These are phyloP conservation scores for Trichopus zeylanicus DNA, from an alignment of 116 monocot species.

Conservation along the genomic window DNA sequence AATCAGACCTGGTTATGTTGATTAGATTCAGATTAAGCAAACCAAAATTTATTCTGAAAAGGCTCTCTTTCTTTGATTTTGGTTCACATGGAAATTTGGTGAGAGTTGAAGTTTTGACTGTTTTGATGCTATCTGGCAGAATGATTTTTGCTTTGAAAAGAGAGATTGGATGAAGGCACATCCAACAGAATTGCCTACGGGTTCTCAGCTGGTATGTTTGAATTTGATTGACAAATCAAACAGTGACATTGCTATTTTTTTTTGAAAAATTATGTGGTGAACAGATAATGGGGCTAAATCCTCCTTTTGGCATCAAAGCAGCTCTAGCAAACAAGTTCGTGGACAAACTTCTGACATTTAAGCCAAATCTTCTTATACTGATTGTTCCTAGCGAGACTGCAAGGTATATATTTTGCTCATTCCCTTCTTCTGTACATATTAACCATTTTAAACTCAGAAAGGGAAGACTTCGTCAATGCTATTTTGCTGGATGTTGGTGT, in stretches of 20 bases:
- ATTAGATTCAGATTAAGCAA: too few relatives aligned
- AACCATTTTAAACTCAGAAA: neutral
- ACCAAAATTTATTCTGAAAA: too few relatives aligned
- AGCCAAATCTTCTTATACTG: conserved; percentile 81
- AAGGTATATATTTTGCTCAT: conserved; percentile 24
- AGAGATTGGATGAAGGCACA: conserved; percentile 95
- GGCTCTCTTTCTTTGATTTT: too few relatives aligned
- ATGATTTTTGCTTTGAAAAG: conserved; percentile 79
- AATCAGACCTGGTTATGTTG: too few relatives aligned
- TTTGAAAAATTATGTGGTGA: neutral
- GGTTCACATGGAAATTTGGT: too few relatives aligned
- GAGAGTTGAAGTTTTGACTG: too few relatives aligned
- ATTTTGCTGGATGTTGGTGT: neutral
- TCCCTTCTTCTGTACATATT: neutral
- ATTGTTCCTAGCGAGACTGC: conserved; percentile 74
- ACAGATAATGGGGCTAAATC: conserved; percentile 92
- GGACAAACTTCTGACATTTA: conserved; percentile 62
- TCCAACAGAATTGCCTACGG: conserved; percentile 47
- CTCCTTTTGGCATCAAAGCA: conserved; percentile 81
- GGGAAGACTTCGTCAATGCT: neutral
- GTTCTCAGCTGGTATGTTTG: conserved; percentile 64
- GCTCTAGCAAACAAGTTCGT: conserved; percentile 82
- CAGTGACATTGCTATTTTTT: neutral
- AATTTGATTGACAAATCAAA: neutral
- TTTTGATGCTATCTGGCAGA: too few relatives aligned